Conservation (phyloP, 1,139 yeast genomes). For the Candida gigantensis region DNA sequence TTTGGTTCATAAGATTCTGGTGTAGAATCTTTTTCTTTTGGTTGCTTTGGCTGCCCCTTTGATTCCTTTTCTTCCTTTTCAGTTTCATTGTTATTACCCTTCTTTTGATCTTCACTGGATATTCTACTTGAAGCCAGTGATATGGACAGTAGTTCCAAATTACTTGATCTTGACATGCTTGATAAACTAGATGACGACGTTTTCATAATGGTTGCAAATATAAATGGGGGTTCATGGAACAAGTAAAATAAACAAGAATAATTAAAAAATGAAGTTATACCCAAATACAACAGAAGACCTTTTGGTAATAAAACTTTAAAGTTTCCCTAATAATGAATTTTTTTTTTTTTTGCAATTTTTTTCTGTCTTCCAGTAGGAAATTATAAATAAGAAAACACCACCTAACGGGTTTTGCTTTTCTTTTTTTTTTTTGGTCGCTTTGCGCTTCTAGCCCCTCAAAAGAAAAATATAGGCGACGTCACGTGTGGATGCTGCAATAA, state of each 20-base stretch:
- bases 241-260: not conserved
- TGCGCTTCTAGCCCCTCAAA: too few relatives aligned
- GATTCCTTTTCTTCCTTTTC: not conserved
- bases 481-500: too few relatives aligned
- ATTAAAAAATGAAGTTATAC: not conserved
- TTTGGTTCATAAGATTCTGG: constrained; percentile 1
- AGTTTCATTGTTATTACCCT: not conserved
- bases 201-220: constrained; percentile 3
- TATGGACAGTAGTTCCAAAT: constrained; percentile 9
- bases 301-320: not conserved
- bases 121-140: constrained; percentile 12
- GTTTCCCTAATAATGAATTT: too few relatives aligned
- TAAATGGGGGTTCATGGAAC: too few relatives aligned
- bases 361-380: too few relatives aligned
- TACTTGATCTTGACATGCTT: constrained; percentile 11
- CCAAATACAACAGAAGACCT: not conserved
- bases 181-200: constrained; percentile 10
- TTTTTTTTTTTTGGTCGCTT: not conserved
- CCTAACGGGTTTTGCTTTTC: not conserved
- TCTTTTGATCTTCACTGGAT: constrained; percentile 5
- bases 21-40: too few relatives aligned
- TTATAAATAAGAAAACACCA: too few relatives aligned
- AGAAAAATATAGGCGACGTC: too few relatives aligned
- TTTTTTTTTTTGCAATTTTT: constrained; percentile 1
- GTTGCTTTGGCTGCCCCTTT: too few relatives aligned